Conservation (phyloP, 2,329 filamentous ascomycete genomes). For the Monosporascus ibericus region DNA sequence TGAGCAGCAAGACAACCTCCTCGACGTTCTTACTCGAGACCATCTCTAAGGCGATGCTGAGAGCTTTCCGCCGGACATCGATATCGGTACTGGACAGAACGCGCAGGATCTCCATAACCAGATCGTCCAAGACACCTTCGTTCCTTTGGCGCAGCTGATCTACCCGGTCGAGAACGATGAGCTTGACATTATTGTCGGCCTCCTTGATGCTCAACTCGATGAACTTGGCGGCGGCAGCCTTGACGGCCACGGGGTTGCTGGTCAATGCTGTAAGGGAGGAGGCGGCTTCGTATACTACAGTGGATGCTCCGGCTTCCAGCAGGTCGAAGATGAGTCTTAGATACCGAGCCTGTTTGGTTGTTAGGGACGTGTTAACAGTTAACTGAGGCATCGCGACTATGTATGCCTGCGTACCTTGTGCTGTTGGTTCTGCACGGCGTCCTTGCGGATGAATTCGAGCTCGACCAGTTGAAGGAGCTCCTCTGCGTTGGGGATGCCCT, state of each 20-base stretch:
- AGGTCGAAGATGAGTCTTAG: conserved; percentile 93
- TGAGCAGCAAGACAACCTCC: conserved; percentile 89
- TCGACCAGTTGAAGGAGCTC: conserved; percentile 90
- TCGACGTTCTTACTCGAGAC: conserved; percentile 98
- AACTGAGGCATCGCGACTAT: background rate
- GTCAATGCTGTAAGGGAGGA: conserved; percentile 91
- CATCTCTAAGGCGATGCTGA: conserved; percentile 91
- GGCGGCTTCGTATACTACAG: conserved; percentile 94
- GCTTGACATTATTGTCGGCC: conserved; percentile 97
- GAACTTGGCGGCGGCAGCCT: conserved; percentile 91
- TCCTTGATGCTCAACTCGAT: conserved; percentile 97
- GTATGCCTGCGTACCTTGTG: conserved; percentile 64
- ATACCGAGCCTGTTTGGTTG: conserved; percentile 64
- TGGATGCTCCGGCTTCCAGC: conserved; percentile 85
- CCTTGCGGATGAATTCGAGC: conserved; percentile 95
- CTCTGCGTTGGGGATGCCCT: conserved; percentile 88
- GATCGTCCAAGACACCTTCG: conserved; percentile 83
- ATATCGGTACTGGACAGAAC: conserved; percentile 94
- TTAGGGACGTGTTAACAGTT: conserved; percentile 18
- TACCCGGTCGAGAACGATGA: conserved; percentile 93
- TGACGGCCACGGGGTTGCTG: conserved; percentile 94
- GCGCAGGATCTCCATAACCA: conserved; percentile 94
- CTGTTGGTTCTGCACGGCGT: conserved; percentile 87
- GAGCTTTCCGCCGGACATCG: conserved; percentile 87
- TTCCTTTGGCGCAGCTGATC: conserved; percentile 82